Base-by-base conservation (phyloP, 1,139 yeast species). In the Protomyces gravidus region DNA sequence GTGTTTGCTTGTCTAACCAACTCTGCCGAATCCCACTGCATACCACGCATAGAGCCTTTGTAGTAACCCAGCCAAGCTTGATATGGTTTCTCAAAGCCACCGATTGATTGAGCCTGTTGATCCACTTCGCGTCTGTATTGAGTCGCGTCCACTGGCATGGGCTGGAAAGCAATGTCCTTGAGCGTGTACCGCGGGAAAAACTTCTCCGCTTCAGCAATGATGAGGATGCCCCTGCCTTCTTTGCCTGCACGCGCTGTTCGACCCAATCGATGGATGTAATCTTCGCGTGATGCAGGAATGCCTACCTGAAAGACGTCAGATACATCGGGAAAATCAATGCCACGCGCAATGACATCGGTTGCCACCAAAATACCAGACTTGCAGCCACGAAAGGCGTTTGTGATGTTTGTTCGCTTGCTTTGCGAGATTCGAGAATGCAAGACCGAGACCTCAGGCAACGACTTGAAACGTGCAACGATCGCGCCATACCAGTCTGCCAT, bases 241-340 rank as follows among this genome's bases (percentile, higher is more conserved):
- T 85, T 85, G 62, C 96, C 97, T 55, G 80, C 72, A 76, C 98
- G 84, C 17, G 97, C 98, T 26, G 98, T 92, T 78, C 98, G 85
- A 65, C 98, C 98, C 39, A 92, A 97, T 73, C 97, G 84, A 75
- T 92, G 98, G 68, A 92, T 90, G 70, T 92, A 92, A 74, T 90
- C 97, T 75, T 97, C 84, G 72, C 97, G 97, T 75, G 92, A 97
- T 83, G 92, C 97, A 71, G 97, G 97, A 56, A 97, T 97, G 72
- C 92, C 97, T 68, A 88, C 89, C 76, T 92, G 97, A 64, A 92
- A 84, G 68, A 92, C 92, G 95, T 97, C 90, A 74, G 90, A 96
- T 59, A 92, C 97, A 32, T 94, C 86, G 55, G 97, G 97, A 66
- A 92, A 90, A 76, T 92, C 98, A 67, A 92, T 81, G 19, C 98